Conservation (phyloP, 345 rosid species). For the Carallia pectinifolia region DNA sequence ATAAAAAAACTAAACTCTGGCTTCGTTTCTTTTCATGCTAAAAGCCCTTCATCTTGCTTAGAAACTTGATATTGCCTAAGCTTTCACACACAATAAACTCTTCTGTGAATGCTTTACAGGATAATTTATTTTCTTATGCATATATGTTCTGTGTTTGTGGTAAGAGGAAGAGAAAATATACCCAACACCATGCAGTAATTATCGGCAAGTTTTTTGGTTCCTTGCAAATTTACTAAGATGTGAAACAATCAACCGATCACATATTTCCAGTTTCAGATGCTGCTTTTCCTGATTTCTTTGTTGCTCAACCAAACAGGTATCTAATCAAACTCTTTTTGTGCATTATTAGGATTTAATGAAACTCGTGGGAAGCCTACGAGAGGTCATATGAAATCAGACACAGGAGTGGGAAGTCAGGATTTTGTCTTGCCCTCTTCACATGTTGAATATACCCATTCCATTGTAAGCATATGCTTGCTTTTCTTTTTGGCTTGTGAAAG, state of each 20-base stretch:
- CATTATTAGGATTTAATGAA: slow-evolving; percentile 46
- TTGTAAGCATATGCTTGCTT: slow-evolving; percentile 31
- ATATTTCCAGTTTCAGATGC: no score
- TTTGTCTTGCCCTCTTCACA: slow-evolving; percentile 45
- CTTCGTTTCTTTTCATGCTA: no score
- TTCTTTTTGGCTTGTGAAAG: slow-evolving; percentile 9
- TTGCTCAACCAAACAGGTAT: no score
- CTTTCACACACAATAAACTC: neutral
- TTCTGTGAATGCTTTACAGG: neutral
- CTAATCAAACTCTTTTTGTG: slow-evolving; percentile 11
- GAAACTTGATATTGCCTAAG: neutral
- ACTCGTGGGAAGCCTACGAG: slow-evolving; percentile 36
- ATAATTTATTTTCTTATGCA: neutral
- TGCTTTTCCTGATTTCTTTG: no score
- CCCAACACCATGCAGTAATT: no score
- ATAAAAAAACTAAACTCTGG: no score
- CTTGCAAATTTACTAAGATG: no score
- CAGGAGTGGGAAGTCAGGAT: slow-evolving; percentile 46
- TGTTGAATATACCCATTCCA: slow-evolving; percentile 35
- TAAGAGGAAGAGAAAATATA: no score
- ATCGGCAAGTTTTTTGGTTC: no score
- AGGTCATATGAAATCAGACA: slow-evolving; percentile 34
- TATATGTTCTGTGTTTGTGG: neutral
- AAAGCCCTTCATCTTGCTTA: no score
- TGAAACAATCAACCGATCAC: no score